Percentiles rank a stretch among this genome's conserved stretches.
Evolutionary conservation across 768 basidiomycete species (phyloP).

Genomic region (Podaxis sp.): DNA sequence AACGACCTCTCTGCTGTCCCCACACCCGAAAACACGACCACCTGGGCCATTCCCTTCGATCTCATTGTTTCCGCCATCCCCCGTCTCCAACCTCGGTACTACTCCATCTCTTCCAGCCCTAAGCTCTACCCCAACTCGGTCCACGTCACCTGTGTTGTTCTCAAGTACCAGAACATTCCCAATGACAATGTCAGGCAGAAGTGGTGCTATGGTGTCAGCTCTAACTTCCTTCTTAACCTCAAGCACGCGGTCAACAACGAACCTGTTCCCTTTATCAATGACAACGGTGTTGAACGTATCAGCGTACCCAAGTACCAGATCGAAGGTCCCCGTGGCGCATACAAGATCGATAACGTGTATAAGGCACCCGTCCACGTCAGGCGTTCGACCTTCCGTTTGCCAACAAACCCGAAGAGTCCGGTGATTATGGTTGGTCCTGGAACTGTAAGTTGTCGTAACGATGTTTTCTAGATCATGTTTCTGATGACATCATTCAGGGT

Average conservation of each 20-base stretch:
- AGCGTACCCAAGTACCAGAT: conserved; percentile 76
- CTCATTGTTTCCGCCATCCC: conserved; percentile 92
- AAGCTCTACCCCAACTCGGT: conserved; percentile 88
- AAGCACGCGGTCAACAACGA: conserved; percentile 73
- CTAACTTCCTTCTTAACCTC: conserved; percentile 94
- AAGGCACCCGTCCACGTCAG: conserved; percentile 94
- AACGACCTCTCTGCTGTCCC: conserved; percentile 62
- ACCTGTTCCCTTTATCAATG: conserved; percentile 40
- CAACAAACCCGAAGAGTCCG: conserved; percentile 97
- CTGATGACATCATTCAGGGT: conserved; percentile 54
- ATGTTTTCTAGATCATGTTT: conserved; percentile 4
- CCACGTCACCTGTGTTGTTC: conserved; percentile 93
- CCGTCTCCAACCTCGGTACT: conserved; percentile 95
- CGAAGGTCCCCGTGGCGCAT: conserved; percentile 86
- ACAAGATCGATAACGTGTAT: conserved; percentile 68
- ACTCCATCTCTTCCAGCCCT: conserved; percentile 97
- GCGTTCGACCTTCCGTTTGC: conserved; percentile 94
- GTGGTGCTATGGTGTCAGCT: conserved; percentile 87
- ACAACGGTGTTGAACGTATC: conserved; percentile 35
- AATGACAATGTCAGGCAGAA: conserved; percentile 53
- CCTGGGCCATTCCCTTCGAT: conserved; percentile 95
- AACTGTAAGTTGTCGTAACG: conserved; percentile 61
- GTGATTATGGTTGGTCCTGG: conserved; percentile 99
- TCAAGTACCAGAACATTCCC: conserved; percentile 80
- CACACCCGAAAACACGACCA: conserved; percentile 73